Evolutionary conservation across 2,329 filamentous ascomycete species (phyloP), one percentile per base, ranked within the genome.

Genomic region (Calycina marina): DNA sequence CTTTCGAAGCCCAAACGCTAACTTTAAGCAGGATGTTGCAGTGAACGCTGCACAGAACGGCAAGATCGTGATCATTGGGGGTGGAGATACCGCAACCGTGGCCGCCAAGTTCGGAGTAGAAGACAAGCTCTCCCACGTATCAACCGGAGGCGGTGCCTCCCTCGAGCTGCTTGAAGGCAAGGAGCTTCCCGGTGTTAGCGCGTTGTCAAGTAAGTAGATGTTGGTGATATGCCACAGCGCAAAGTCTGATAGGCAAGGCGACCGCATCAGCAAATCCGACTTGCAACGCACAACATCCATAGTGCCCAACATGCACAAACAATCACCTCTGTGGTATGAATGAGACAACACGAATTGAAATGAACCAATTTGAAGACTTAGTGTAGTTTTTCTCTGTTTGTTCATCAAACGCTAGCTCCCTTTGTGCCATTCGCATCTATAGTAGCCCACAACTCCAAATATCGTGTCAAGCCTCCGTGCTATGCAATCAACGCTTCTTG

Each of bases 81-180:
- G 90, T 59, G 90, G 90, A 61, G 90, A 98, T 62, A 98, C 90
- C 31, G 90, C 90, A 31, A 98, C 90, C 39, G 90, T 96, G 29
- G 90, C 90, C 34, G 88, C 86, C 58, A 94, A 98, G 70, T 98
- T 93, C 59, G 77, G 77, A 34, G 88, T 83, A 42, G 90, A 98
- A 70, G 76, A 83, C 61, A 92, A 96, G 75, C 72, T 96, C 54
- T 94, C 85, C 67, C 90, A 98, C 65, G 90, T 98, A 42, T 93
- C 85, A 31, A 98, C 90, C 18, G 90, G 90, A 48, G 90, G 90
- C 54, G 90, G 90, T 63, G 90, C 90, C 46, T 88, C 79, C 50
- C 68, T 98, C 54, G 90, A 98, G 70, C 67, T 98, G 51, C 75
- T 98, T 42, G 90, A 98, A 72, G 90, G 90, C 61, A 98, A 98